Base-by-base conservation (phyloP, 73 alveolate genomes). In the Symbiodinium pilosum region DNA sequence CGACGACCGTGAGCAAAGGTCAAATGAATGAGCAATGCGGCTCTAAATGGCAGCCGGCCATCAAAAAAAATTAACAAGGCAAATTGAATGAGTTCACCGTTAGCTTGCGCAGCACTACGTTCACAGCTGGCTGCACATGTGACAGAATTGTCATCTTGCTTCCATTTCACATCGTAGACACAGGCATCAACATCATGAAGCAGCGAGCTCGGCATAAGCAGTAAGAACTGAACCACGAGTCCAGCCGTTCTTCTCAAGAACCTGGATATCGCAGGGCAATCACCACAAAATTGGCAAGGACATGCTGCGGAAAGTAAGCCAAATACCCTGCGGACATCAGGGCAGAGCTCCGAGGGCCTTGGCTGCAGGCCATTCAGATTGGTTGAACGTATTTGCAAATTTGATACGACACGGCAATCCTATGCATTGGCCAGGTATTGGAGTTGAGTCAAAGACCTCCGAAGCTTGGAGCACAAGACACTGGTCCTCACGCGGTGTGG, bases 231-330 rank as follows among this genome's bases (percentile, higher is more conserved):
- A 40, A 64, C 97, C 87, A 24, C 97, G 97, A 4, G 77, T 68
- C 97, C 97, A 91, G 88, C 97, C 97, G 43, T 91, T 91, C 77
- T 91, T 91, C 84, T 91, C 97, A 41, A 91, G 88, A 9, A 91
- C 97, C 97, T 91, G 18, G 9, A 3, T 0, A 20, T 69, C 43
- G 73, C 38, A 12, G 34, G 34, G 1, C 26, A 54, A 30, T 30
- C 16, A 54, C 71, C 71, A 54, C 71, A 54, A 21, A 2, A 2
- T 21, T 30, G 30, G 71, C 71, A 54, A 30, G 2, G 30, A 54
- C 71, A n/a, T n/a, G n/a, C n/a, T n/a, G n/a, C n/a, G n/a, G n/a
- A 64, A 28, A 26, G 1, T 81, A 24, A 26, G 87, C 39, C 88
- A 47, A 87, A 3, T 16, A n/a, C 97, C 77, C 97, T 91, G 39